Evolutionary conservation across 371 early-diverging fungal species (phyloP).

Genomic region (Circinella minor): DNA sequence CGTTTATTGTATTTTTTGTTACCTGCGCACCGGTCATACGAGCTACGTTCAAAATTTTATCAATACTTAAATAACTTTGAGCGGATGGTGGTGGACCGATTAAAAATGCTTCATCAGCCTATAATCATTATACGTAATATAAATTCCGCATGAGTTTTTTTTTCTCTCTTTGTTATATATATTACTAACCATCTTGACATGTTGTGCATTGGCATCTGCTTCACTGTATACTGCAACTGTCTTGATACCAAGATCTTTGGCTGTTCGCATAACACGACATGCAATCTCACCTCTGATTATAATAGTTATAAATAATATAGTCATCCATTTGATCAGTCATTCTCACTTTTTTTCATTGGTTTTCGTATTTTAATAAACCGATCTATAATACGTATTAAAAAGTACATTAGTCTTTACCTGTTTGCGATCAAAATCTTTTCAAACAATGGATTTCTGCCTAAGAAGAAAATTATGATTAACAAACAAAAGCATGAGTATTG

Average conservation of each 20-base stretch:
- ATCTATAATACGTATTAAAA: not conserved
- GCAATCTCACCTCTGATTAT: slow-evolving; percentile 81
- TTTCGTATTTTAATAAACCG: not conserved
- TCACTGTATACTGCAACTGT: slow-evolving; percentile 96
- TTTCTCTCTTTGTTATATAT: not conserved
- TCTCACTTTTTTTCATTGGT: not conserved
- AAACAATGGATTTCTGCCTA: slow-evolving; percentile 75
- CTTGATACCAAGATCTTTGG: slow-evolving; percentile 90
- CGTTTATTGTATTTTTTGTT: not conserved
- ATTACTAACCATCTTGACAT: slow-evolving; percentile 70
- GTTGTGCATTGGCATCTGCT: slow-evolving; percentile 85
- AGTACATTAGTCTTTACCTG: slow-evolving; percentile 47
- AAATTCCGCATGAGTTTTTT: not conserved
- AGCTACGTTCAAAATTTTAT: slow-evolving; percentile 87
- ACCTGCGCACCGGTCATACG: slow-evolving; percentile 84
- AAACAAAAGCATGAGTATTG: not conserved
- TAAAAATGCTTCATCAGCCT: slow-evolving; percentile 93
- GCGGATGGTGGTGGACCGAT: slow-evolving; percentile 89
- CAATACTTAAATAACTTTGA: slow-evolving; percentile 86
- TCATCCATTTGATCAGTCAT: not conserved
- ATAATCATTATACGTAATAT: slow-evolving; percentile 7
- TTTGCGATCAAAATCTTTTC: slow-evolving; percentile 90
- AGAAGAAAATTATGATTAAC: not conserved
- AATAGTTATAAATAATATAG: not conserved
- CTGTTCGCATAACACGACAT: slow-evolving; percentile 87